Conservation (phyloP, 2,329 filamentous ascomycete species). For the Drechslerella dactyloides region DNA sequence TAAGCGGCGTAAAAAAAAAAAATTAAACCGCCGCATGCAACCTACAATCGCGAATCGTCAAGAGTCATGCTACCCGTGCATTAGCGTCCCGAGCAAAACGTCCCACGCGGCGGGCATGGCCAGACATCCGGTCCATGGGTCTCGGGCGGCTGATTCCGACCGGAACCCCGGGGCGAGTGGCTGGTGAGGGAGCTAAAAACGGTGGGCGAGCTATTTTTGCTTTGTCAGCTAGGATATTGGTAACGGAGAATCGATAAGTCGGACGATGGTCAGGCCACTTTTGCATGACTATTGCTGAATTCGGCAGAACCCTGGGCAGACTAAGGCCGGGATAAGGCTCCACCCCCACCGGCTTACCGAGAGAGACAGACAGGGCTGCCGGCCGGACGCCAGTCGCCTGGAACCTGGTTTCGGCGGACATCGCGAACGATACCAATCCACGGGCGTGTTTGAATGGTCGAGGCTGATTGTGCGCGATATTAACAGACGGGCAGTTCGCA, state of each 20-base stretch:
- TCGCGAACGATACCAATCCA: too few relatives aligned
- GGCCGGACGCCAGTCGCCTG: slow-evolving; percentile 23
- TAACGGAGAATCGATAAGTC: slow-evolving; percentile 26
- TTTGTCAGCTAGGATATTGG: slow-evolving; percentile 36
- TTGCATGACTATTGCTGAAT: slow-evolving; percentile 45
- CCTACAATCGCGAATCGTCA: slow-evolving; percentile 45
- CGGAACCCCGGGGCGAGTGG: slow-evolving; percentile 10
- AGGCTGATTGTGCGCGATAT: slow-evolving; percentile 5
- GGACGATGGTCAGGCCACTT: slow-evolving; percentile 51
- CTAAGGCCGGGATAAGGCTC: slow-evolving; percentile 31
- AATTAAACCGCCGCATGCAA: slow-evolving; percentile 14
- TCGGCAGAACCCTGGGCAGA: slow-evolving; percentile 37
- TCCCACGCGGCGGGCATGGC: slow-evolving; percentile 11
- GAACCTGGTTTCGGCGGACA: slow-evolving; percentile 21
- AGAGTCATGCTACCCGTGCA: slow-evolving; percentile 50
- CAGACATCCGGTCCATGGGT: too few relatives aligned
- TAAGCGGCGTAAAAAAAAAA: slow-evolving; percentile 25
- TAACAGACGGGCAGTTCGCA: slow-evolving; percentile 12
- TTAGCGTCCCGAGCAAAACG: slow-evolving; percentile 42
- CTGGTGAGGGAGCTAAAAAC: background rate
- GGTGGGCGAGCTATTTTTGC: slow-evolving; percentile 30
- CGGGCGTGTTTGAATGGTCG: too few relatives aligned
- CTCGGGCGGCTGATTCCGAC: slow-evolving; percentile 50
- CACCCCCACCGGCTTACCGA: slow-evolving; percentile 22
- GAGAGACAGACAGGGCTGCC: slow-evolving; percentile 14